A percentile compares a stretch with the other conserved stretches of the same genome.
phyloP scores from a whole-genome alignment of 345 rosid genomes.

The Viola odorata region DNA sequence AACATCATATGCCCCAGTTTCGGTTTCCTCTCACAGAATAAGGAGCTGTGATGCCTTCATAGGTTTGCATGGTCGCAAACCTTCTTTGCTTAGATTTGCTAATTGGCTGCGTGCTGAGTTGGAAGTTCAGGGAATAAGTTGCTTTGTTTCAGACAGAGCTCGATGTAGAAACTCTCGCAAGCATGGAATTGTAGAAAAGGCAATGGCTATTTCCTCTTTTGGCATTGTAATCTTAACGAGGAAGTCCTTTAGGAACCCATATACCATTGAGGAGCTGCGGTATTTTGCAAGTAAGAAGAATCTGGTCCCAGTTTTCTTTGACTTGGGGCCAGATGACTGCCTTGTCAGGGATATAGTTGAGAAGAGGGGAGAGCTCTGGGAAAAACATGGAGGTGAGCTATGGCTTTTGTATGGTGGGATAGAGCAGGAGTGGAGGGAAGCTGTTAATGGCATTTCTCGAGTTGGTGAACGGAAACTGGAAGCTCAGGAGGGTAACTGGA shows the following conservation, averaged over 20 bases:
- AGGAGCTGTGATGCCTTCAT: constrained; percentile 81
- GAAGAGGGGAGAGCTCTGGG: constrained; percentile 93
- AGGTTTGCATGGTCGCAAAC: constrained; percentile 76
- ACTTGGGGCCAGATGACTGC: constrained; percentile 69
- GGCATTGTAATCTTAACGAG: constrained; percentile 77
- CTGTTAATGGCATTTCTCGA: constrained; percentile 57
- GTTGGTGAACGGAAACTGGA: constrained; percentile 89
- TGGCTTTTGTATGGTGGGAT: constrained; percentile 80
- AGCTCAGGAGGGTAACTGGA: constrained; percentile 88
- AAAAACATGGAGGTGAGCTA: constrained; percentile 79
- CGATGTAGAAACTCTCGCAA: constrained; percentile 66
- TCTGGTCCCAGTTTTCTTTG: constrained; percentile 85
- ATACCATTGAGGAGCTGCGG: constrained; percentile 77
- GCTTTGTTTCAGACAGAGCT: constrained; percentile 78
- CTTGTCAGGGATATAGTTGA: constrained; percentile 93
- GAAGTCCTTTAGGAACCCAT: constrained; percentile 74
- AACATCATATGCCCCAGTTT: constrained; percentile 36
- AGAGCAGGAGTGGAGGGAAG: constrained; percentile 95
- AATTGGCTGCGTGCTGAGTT: constrained; percentile 89
- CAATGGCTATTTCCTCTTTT: constrained; percentile 80
- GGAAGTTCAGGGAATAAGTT: constrained; percentile 89
- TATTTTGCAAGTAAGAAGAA: constrained; percentile 80
- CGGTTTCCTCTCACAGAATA: constrained; percentile 56
- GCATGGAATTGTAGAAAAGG: constrained; percentile 59
- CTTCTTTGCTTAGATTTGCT: constrained; percentile 65